Conservation (phyloP, 371 early-diverging fungal species). For the Syncephalis plumigaleata region DNA sequence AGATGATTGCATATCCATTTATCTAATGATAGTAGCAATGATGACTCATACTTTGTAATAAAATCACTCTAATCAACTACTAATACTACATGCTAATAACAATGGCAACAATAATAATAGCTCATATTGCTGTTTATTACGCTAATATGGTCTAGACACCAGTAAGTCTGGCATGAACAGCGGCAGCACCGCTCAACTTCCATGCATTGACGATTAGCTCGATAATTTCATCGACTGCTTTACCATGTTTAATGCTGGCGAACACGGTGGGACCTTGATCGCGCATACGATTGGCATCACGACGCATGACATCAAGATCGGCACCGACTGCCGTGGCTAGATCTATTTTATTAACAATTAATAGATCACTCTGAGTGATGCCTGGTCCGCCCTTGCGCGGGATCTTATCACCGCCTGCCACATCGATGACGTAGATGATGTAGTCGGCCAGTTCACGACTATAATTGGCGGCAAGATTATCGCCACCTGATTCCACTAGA, state of each 20-base stretch:
- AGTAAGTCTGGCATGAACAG: not conserved
- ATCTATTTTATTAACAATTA: constrained; percentile 91
- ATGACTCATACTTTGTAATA: no score
- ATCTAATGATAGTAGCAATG: no score
- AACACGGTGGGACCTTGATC: constrained; percentile 63
- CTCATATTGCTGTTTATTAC: no score
- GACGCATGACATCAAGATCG: constrained; percentile 75
- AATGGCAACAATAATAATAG: no score
- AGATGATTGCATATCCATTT: no score
- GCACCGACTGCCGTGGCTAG: constrained; percentile 77
- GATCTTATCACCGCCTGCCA: constrained; percentile 88
- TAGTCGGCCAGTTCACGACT: constrained; percentile 74
- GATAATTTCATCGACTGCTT: constrained; percentile 66
- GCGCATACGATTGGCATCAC: constrained; percentile 83
- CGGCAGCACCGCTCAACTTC: constrained; percentile 32
- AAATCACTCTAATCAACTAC: no score
- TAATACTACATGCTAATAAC: no score
- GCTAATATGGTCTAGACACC: no score
- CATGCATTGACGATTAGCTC: constrained; percentile 61
- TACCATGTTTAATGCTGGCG: constrained; percentile 79
- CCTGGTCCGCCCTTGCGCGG: constrained; percentile 85
- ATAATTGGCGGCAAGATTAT: constrained; percentile 87
- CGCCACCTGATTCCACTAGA: constrained; percentile 84
- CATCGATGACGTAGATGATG: constrained; percentile 93
- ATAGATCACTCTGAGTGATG: constrained; percentile 82